Conservation (phyloP, 1,284 basidiomycete species). For the Laetiporus sulphureus region DNA sequence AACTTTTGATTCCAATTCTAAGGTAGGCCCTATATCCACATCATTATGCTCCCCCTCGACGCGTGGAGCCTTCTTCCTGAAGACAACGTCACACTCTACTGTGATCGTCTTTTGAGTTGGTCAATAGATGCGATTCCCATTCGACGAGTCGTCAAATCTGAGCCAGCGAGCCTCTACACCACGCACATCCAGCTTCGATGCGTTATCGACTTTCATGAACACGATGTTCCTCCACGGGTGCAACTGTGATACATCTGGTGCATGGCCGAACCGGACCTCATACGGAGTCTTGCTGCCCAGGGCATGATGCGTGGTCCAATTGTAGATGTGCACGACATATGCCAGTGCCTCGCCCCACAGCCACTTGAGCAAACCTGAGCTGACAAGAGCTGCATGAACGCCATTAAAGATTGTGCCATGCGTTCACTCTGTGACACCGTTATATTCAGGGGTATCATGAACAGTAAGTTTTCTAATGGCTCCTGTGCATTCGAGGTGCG, state of each 20-base stretch:
- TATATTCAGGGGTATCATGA: conserved; percentile 17
- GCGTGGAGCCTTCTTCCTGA: not conserved
- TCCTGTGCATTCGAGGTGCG: conserved; percentile 7
- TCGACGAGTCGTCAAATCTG: conserved; percentile 24
- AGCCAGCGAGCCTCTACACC: conserved; percentile 20
- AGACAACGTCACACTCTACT: conserved; percentile 29
- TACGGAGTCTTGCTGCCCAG: not conserved
- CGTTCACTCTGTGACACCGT: conserved; percentile 28
- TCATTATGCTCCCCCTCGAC: too few relatives aligned
- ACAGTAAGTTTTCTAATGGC: conserved; percentile 6
- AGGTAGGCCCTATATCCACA: not conserved
- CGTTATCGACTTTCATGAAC: not conserved
- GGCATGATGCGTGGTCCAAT: conserved; percentile 22
- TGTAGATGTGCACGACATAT: conserved; percentile 27
- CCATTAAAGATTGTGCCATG: conserved; percentile 12
- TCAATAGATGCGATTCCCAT: conserved; percentile 30
- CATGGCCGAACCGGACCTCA: not conserved
- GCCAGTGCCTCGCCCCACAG: conserved; percentile 34
- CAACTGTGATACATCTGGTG: not conserved
- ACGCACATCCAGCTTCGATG: not conserved
- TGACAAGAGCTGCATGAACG: conserved; percentile 16
- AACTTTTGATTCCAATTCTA: not conserved
- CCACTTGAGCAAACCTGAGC: conserved; percentile 22
- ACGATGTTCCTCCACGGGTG: not conserved
- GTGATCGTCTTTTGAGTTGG: conserved; percentile 19